Conservation (phyloP, 75 land plant species). For the Sequoiadendron giganteum region DNA sequence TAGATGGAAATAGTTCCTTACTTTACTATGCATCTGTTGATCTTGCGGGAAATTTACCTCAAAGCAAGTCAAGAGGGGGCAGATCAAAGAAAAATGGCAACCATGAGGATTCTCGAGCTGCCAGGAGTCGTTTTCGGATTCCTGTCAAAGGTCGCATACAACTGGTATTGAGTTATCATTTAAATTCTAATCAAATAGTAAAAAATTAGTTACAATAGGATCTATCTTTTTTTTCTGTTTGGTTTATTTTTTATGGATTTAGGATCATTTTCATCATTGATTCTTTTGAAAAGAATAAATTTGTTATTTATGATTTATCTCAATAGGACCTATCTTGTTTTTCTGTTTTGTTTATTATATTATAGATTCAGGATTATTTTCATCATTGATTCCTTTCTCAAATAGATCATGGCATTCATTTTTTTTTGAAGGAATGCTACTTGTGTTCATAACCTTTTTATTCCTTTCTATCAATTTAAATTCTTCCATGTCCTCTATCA, state of each 20-base stretch:
- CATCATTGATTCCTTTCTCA: neutral
- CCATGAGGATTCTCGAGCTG: slow-evolving; percentile 39
- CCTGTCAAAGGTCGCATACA: slow-evolving; percentile 97
- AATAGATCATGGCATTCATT: neutral
- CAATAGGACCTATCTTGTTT: neutral
- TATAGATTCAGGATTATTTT: neutral
- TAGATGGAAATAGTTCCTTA: slow-evolving; percentile 81
- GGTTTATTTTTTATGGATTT: neutral
- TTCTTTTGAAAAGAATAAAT: neutral
- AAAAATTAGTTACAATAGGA: neutral
- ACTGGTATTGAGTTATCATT: slow-evolving; percentile 60
- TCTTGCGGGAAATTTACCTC: slow-evolving; percentile 49
- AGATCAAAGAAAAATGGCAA: slow-evolving; percentile 44
- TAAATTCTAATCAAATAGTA: neutral
- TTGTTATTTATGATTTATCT: too few species aligned
- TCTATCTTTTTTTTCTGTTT: neutral
- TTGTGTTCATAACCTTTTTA: neutral
- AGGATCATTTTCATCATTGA: neutral
- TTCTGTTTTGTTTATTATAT: neutral
- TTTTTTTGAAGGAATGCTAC: neutral
- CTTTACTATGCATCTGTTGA: slow-evolving; percentile 86
- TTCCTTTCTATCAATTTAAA: neutral
- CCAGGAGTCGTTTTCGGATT: slow-evolving; percentile 63
- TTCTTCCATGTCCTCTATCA: neutral
- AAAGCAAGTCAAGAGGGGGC: slow-evolving; percentile 33